A percentile compares a stretch with the other conserved stretches of the same genome.
These are phyloP conservation scores for Juglanconis sp. DNA, from an alignment of 2,329 filamentous ascomycete genomes.

Conservation along the genomic window DNA sequence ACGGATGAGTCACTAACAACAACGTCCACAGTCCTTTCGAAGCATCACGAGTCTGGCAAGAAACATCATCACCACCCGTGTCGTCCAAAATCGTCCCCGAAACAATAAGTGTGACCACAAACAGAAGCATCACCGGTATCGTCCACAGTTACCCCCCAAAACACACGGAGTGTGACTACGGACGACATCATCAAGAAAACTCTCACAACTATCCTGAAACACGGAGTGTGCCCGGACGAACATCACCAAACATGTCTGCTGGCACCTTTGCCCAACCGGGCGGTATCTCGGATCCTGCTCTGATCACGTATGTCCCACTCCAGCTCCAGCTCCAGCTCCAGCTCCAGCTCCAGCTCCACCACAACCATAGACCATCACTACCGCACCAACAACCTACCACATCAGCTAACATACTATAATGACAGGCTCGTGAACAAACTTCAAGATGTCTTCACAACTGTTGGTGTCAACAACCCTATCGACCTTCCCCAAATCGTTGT, in stretches of 20 bases:
- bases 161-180: background rate
- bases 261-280: constrained; percentile 34
- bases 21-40: background rate
- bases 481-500: constrained; percentile 97
- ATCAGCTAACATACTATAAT: constrained; percentile 60
- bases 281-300: constrained; percentile 63
- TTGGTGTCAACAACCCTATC: constrained; percentile 98
- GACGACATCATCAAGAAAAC: background rate
- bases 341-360: background rate
- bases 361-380: background rate
- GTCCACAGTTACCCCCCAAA: background rate
- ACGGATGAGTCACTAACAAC: background rate
- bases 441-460: constrained; percentile 97
- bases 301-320: constrained; percentile 54
- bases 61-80: background rate
- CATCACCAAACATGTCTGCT: constrained; percentile 16
- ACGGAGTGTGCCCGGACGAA: constrained; percentile 2
- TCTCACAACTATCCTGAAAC: background rate
- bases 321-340: background rate
- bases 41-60: background rate
- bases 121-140: too few relatives aligned
- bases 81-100: too few relatives aligned
- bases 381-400: background rate
- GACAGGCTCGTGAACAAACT: constrained; percentile 90
- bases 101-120: too few relatives aligned